Evolutionary conservation across 192 early-diverging fungal species (phyloP), one percentile per base, ranked within the genome.

Genomic region (Coemansia sp.): DNA sequence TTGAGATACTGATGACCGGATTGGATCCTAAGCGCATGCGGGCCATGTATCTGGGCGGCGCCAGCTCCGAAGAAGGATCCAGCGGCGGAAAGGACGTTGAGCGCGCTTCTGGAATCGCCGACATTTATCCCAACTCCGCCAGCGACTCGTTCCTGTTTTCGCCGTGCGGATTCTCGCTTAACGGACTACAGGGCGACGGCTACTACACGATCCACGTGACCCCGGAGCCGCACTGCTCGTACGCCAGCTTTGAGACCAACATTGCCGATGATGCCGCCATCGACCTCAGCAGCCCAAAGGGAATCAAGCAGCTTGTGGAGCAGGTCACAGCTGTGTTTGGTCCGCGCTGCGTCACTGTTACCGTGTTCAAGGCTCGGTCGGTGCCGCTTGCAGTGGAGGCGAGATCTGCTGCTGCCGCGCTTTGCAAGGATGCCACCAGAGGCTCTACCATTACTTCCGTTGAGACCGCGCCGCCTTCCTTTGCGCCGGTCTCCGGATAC

Each of bases 171-270:
- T 99, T 96, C 72, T 97, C 95, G 19, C 88, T 94, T 61, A 99
- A 99, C 73, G 96, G 92, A 6, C 71, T 98, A 4, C 75, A 80
- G 44, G 80, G 90, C 9, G 94, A 92, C 49, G 89, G 87, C 26
- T 95, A 99, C 83, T 99, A 93, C 74, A 99, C 94, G 18, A 93
- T 98, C 76, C 97, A 99, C 67, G 97, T 99, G 16, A 99, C 97
- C 18, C 97, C 97, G 12, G 97, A 99, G 77, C 90, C 88, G n/a
- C 84, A 88, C 66, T 99, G 95, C 90, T 99, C 97, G 19, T 99
- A 99, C 71, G 97, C 97, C n/a, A 95, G 94, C 44, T 97, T 98
- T 79, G 97, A 99, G 76, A 95, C 94, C 42, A 96, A 92, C 67
- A 88, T 99, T 53, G 88, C 93, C 9, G 78, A 90, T 41, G 79